Base-by-base conservation (phyloP, 202 grass and related monocot species). In the Carex arenaria region DNA sequence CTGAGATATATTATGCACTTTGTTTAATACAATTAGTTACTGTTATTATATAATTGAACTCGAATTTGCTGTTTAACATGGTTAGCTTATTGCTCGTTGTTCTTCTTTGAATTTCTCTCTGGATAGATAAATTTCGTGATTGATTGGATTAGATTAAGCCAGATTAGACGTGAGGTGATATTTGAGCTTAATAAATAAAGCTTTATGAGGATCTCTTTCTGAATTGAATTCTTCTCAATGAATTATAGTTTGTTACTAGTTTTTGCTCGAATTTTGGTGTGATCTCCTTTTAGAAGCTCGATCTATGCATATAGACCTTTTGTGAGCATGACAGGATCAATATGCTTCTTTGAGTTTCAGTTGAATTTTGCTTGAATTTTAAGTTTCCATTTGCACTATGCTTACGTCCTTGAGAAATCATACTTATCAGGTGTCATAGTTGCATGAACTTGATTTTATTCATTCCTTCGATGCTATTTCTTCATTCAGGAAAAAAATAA, bases 1-100 rank as follows among this genome's bases (percentile, higher is more conserved):
- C 76, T 51, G 85, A 77, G 15, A 57, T 18, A n/a, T 36, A 72
- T 81, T 81, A 34, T 79, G 49, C 19, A 17, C 32, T 51, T 15
- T 5, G 56, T 84, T 83, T 81, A 59, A 17, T 55, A 47, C 12
- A n/a, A 47, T 51, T 78, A 38, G 51, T 72, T 15, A 61, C 70
- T 80, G 72, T n/a, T 45, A 49, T 40, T 60, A 49, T 87, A 14
- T 10, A 72, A 63, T 81, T 40, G 30, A 9, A 22, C 3, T 45
- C 64, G 18, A 53, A 60, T 80, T 76, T 85, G 0, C 26, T 53
- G 85, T 74, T 73, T 54, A 20, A 23, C 4, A 72, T 28, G 4
- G 0, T 23, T 14, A 72, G 10, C 19, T 43, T 71, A 31, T 19
- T 60, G 53, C 28, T 61, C 4, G 34, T 40, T 11, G 28, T 38